Percentiles rank a stretch among this genome's conserved stretches.
phyloP scores from a whole-genome alignment of 257 asterid genomes.

The Avicennia marina region DNA sequence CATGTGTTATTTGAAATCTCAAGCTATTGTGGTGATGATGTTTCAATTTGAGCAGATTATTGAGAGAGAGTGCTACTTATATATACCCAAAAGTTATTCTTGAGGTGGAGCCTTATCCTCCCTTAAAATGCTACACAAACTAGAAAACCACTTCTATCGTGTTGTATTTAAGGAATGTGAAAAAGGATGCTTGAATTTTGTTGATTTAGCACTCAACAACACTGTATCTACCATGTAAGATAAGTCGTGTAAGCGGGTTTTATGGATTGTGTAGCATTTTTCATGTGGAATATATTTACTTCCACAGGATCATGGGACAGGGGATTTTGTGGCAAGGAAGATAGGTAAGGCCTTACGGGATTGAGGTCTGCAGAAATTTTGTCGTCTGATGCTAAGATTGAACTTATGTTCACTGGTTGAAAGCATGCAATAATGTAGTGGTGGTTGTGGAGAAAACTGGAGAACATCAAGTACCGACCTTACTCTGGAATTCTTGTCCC shows the following conservation, averaged over 20 bases:
- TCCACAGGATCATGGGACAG: background rate
- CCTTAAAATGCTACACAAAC: conserved; percentile 32
- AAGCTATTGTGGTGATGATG: conserved; percentile 11
- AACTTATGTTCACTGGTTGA: too few species aligned
- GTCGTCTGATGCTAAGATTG: too few species aligned
- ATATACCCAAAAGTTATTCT: too few species aligned
- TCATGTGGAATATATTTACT: background rate
- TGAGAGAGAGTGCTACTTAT: conserved; percentile 15
- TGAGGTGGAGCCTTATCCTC: conserved; percentile 16
- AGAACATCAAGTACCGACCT: conserved; percentile 13
- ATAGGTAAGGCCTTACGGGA: too few species aligned
- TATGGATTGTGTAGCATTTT: conserved; percentile 37
- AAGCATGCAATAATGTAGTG: conserved; percentile 25
- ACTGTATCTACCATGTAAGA: conserved; percentile 1
- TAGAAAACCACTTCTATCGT: conserved; percentile 21
- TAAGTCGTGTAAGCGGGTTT: conserved; percentile 13
- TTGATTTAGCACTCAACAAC: too few species aligned
- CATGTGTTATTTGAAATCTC: conserved; percentile 5
- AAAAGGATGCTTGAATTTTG: too few species aligned
- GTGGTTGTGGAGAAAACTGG: conserved; percentile 24
- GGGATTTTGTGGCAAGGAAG: too few species aligned
- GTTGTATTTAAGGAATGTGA: too few species aligned
- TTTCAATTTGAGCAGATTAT: conserved; percentile 34
- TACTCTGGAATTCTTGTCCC: conserved; percentile 27
- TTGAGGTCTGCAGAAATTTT: too few species aligned